Evolutionary conservation across 106 monocot genomes (phyloP), one percentile per base, ranked within the genome.

Genomic region (Ottelia alismoides): DNA sequence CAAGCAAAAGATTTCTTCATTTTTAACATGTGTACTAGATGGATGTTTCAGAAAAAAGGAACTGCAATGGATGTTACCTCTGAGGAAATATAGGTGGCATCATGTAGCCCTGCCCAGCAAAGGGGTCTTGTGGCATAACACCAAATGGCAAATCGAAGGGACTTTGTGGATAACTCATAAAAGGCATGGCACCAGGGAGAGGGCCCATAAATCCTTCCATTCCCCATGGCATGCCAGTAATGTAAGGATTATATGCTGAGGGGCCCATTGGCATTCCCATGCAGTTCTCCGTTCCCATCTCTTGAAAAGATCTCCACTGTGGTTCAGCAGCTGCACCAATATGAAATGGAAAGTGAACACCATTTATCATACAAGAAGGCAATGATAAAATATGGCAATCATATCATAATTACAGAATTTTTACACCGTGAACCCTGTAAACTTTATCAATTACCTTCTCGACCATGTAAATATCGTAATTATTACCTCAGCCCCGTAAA

Each of bases 51-150:
- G n/a, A n/a, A n/a, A n/a, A n/a, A n/a, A n/a, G n/a, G n/a, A n/a
- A n/a, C n/a, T n/a, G n/a, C n/a, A n/a, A n/a, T n/a, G n/a, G n/a
- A n/a, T n/a, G n/a, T n/a, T n/a, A n/a, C 88, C 81, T 87, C 19
- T 67, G 83, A 66, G 94, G 88, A 69, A 72, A 55, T 20, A 47
- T 61, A 21, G 81, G 84, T 22, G 81, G 84, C 70, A 84, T 75
- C 88, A 88, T 88, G 64, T 73, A 88, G 11, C 72, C 68, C 40
- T 78, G 94, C 19, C 66, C 76, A 22, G 63, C 80, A 76, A 78
- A 94, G 47, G 88, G 88, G 79, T 94, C 94, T 29, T 72, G 94
- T 7, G 78, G 84, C n/a, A 78, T 53, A 45, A 73, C 79, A 25
- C 75, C 78, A 63, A 78, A 85, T 69, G 81, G 82, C 49, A 77